These are phyloP conservation scores for Coprinopsis marcescibilis DNA, from an alignment of 768 basidiomycete genomes.

Conservation along the genomic window DNA sequence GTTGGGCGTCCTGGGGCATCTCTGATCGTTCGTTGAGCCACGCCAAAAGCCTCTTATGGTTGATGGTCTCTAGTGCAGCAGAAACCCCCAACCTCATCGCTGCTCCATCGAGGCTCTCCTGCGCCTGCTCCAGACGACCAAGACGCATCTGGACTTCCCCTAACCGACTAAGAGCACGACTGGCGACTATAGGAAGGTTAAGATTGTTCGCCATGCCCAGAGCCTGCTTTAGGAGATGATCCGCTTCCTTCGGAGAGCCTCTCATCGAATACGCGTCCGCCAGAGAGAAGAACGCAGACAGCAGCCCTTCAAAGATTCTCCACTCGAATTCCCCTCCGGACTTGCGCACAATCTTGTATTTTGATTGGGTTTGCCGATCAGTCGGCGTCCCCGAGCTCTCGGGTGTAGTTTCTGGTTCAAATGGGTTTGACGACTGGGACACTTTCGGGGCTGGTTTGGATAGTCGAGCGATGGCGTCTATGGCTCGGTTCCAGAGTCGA, in stretches of 20 bases:
- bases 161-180: conserved; percentile 59
- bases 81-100: conserved; percentile 29
- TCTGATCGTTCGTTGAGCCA: conserved; percentile 42
- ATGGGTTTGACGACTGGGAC: conserved; percentile 48
- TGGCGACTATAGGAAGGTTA: conserved; percentile 57
- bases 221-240: conserved; percentile 78
- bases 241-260: conserved; percentile 80
- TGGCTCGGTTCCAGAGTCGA: conserved; percentile 76
- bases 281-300: conserved; percentile 61
- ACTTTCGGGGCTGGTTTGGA: conserved; percentile 15
- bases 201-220: conserved; percentile 65
- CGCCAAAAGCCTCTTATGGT: conserved; percentile 37
- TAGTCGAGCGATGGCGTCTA: conserved; percentile 61
- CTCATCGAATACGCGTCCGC: conserved; percentile 58
- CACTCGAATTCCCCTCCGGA: conserved; percentile 48
- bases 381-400: conserved; percentile 11
- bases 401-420: conserved; percentile 47
- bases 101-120: conserved; percentile 46
- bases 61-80: conserved; percentile 3
- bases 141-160: conserved; percentile 69
- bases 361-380: conserved; percentile 14
- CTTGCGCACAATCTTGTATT: conserved; percentile 20
- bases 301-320: conserved; percentile 68
- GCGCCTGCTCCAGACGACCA: conserved; percentile 52
- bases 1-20: conserved; percentile 43